Evolutionary conservation across 176 grass and related monocot species (phyloP).

Genomic region (Musa beccarii): DNA sequence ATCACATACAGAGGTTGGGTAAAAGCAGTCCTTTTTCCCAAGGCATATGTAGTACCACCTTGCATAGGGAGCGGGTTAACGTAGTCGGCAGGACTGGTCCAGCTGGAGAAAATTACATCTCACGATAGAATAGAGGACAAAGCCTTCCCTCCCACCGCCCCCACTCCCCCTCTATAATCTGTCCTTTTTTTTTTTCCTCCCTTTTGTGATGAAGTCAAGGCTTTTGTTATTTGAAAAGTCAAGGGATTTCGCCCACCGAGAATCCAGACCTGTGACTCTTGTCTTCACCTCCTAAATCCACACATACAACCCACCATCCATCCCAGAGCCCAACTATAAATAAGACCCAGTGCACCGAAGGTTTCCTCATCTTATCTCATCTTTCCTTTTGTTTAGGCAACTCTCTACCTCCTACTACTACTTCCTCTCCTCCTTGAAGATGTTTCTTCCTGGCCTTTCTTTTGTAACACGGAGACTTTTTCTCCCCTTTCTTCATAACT

Average conservation of each 20-base stretch:
- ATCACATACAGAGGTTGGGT: neutral
- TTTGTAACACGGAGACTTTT: too few relatives aligned
- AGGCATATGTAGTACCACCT: neutral
- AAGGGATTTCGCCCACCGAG: neutral
- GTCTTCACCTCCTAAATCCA: neutral
- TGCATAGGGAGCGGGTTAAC: neutral
- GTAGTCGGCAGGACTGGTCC: neutral
- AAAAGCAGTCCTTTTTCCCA: neutral
- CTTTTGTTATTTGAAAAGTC: neutral
- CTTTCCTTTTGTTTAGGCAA: too few relatives aligned
- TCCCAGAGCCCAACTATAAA: neutral
- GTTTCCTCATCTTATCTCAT: neutral
- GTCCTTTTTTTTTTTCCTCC: too few relatives aligned
- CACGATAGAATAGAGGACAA: neutral
- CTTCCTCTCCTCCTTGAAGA: neutral
- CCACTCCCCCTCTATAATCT: neutral
- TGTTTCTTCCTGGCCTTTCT: neutral
- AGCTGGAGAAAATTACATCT: neutral
- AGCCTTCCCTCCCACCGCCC: neutral
- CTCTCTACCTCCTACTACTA: neutral
- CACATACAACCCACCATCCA: neutral
- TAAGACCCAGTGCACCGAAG: neutral
- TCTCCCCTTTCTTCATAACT: neutral
- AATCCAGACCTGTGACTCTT: neutral
- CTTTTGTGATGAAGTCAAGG: neutral